Percentiles rank a stretch among this genome's conserved stretches.
phyloP scores from a whole-genome alignment of 768 basidiomycete genomes.

The Lactarius sanguifluus region DNA sequence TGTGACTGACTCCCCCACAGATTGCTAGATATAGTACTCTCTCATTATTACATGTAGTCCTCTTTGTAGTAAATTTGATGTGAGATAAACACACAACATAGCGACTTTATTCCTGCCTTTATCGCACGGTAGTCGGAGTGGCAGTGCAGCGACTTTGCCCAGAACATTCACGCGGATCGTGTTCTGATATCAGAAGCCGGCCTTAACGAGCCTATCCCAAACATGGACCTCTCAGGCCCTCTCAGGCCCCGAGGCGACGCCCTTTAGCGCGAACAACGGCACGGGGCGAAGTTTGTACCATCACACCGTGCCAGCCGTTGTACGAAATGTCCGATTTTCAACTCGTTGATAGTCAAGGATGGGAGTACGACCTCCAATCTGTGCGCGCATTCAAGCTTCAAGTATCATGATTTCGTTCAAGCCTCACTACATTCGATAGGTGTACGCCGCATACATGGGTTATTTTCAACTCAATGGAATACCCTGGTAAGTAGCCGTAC shows the following conservation, averaged over 20 bases:
- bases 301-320: constrained; percentile 1
- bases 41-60: background rate
- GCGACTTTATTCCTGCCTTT: background rate
- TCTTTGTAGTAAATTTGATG: constrained; percentile 11
- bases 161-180: background rate
- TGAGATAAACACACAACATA: constrained; percentile 4
- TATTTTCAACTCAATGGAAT: constrained; percentile 71
- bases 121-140: background rate
- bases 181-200: constrained; percentile 1
- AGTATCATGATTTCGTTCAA: constrained; percentile 3
- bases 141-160: background rate
- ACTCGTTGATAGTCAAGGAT: constrained; percentile 71
- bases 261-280: constrained; percentile 17
- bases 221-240: constrained; percentile 5
- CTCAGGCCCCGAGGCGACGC: background rate
- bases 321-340: constrained; percentile 62
- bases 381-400: constrained; percentile 43
- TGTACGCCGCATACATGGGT: constrained; percentile 77
- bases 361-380: constrained; percentile 79
- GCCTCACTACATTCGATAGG: constrained; percentile 34
- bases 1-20: constrained; percentile 16
- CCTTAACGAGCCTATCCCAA: constrained; percentile 11
- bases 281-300: background rate
- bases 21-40: background rate
- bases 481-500: constrained; percentile 51